A percentile compares a stretch with the other conserved stretches of the same genome.
Conservation (phyloP, 2,329 filamentous ascomycete species). For the Bipolaris zeicola region DNA sequence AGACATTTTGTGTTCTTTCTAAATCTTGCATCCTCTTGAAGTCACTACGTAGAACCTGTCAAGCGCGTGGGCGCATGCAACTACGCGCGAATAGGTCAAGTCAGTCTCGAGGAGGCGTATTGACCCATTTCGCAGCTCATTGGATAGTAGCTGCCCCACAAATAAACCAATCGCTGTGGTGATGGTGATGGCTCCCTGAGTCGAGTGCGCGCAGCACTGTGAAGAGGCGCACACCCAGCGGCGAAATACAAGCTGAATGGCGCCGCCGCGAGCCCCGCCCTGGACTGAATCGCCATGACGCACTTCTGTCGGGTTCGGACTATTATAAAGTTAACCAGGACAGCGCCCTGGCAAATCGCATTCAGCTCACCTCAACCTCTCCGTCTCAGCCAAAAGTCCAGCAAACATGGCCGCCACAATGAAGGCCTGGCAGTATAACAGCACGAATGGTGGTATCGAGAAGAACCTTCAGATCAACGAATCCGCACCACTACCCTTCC, state of each 20-base stretch:
- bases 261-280: constrained; percentile 9
- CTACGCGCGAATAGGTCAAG: neutral
- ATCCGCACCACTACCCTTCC: constrained; percentile 49
- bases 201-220: neutral
- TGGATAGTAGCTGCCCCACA: neutral
- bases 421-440: constrained; percentile 64
- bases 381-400: neutral
- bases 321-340: constrained; percentile 6
- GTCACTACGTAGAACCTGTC: neutral
- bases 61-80: neutral
- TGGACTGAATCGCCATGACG: constrained; percentile 10
- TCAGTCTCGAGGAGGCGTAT: neutral
- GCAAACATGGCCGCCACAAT: constrained; percentile 50
- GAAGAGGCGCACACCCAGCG: neutral
- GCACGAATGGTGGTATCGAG: constrained; percentile 56
- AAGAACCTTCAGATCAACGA: constrained; percentile 58
- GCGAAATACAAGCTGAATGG: neutral
- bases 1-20: neutral
- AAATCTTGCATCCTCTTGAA: neutral
- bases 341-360: neutral
- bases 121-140: neutral
- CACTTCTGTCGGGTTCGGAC: neutral
- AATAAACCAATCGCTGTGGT: neutral
- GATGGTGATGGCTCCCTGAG: neutral
- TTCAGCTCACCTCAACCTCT: neutral